Evolutionary conservation across 2,329 filamentous ascomycete genomes (phyloP).

Genomic region (Colletotrichum melonis): DNA sequence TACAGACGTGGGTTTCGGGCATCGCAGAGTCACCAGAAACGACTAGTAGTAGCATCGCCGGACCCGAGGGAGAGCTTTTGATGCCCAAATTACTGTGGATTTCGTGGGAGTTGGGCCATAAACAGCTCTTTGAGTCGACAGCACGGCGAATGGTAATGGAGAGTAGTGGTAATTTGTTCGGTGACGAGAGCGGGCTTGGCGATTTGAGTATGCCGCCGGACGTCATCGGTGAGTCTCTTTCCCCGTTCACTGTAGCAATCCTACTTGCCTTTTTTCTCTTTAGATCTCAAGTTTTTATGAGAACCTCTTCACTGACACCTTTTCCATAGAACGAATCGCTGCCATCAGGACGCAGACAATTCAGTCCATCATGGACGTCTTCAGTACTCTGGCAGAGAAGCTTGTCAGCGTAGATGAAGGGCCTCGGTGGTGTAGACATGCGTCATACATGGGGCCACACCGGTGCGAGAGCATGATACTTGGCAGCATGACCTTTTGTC

Average conservation of each 20-base stretch:
- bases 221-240: conserved; percentile 36
- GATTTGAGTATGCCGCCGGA: conserved; percentile 37
- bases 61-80: not conserved
- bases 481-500: conserved; percentile 48
- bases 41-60: not conserved
- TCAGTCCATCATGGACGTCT: conserved; percentile 40
- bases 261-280: not conserved
- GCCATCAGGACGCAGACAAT: conserved; percentile 40
- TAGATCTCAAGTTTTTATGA: not conserved
- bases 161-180: conserved; percentile 20
- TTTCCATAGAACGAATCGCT: conserved; percentile 32
- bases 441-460: conserved; percentile 47
- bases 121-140: conserved; percentile 38
- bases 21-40: conserved; percentile 34
- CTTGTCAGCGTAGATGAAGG: conserved; percentile 44
- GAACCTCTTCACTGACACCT: not conserved
- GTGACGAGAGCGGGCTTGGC: conserved; percentile 11
- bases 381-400: conserved; percentile 40
- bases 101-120: conserved; percentile 45
- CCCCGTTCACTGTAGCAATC: too few relatives aligned
- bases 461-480: conserved; percentile 51
- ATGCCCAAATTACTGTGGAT: conserved; percentile 45
- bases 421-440: conserved; percentile 47
- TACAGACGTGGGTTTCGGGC: conserved; percentile 37
- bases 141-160: conserved; percentile 41